Conservation (phyloP, 805 yeast species). For the Spathaspora passalidarum region DNA sequence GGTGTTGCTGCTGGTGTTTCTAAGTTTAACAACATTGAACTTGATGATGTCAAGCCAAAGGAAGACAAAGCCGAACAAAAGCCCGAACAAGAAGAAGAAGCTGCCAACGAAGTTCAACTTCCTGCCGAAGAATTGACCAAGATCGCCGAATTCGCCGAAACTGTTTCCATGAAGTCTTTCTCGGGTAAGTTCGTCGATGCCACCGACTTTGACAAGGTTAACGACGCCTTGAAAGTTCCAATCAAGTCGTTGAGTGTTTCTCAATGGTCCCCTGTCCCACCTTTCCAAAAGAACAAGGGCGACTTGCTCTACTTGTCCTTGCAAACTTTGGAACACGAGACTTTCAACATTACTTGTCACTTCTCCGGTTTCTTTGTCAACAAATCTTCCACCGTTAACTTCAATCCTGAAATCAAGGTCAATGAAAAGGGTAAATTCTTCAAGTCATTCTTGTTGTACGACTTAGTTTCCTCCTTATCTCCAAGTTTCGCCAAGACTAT, state of each 20-base stretch:
- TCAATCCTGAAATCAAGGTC: conserved; percentile 60
- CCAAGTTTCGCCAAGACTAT: conserved; percentile 57
- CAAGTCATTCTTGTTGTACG: conserved; percentile 52
- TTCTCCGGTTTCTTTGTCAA: conserved; percentile 78
- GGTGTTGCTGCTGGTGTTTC: conserved; percentile 49
- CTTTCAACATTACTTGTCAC: conserved; percentile 73
- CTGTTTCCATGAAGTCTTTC: conserved; percentile 10
- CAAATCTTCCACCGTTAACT: conserved; percentile 60
- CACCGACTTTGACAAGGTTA: conserved; percentile 29
- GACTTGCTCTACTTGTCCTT: conserved; percentile 75
- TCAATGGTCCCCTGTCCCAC: conserved; percentile 84
- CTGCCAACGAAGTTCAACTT: conserved; percentile 6
- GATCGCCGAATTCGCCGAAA: conserved; percentile 13
- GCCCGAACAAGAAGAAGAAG: conserved; percentile 3
- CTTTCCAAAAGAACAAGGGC: conserved; percentile 60
- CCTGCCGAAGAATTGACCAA: conserved; percentile 29
- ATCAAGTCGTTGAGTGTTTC: conserved; percentile 59
- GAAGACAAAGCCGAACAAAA: conserved; percentile 12
- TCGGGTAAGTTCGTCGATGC: conserved; percentile 14
- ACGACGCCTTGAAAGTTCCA: conserved; percentile 40
- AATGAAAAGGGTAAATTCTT: conserved; percentile 31
- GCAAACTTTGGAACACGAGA: conserved; percentile 79
- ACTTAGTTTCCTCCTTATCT: conserved; percentile 63
- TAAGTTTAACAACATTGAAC: conserved; percentile 40
- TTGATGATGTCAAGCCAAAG: conserved; percentile 28